A percentile compares a stretch with the other conserved stretches of the same genome.
Evolutionary conservation across 1,284 basidiomycete species (phyloP).

Genomic region (Ceratobasidium sp.): DNA sequence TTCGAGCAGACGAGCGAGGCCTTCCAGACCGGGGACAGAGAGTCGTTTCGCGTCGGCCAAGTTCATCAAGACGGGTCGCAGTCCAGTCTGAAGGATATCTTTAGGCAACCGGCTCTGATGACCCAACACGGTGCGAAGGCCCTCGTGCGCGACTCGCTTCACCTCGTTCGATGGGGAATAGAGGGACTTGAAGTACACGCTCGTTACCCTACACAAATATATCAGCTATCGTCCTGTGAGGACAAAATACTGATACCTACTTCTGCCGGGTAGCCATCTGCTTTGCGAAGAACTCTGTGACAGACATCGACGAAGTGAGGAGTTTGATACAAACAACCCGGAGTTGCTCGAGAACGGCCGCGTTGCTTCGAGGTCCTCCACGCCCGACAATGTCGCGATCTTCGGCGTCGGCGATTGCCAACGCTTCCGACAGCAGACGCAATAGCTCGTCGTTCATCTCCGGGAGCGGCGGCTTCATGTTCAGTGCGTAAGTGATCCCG

Average conservation of each 20-base stretch:
- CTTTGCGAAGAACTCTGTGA: conserved; percentile 91
- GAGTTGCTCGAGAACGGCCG: conserved; percentile 88
- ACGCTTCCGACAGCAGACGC: conserved; percentile 92
- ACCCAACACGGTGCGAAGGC: conserved; percentile 88
- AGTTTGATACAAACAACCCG: conserved; percentile 96
- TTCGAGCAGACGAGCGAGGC: conserved; percentile 94
- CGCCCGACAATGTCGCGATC: conserved; percentile 86
- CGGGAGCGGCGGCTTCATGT: conserved; percentile 85
- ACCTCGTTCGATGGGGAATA: conserved; percentile 95
- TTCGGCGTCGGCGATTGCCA: conserved; percentile 96
- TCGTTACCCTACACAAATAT: conserved; percentile 77
- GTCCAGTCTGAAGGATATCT: conserved; percentile 93
- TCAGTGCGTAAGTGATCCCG: conserved; percentile 93
- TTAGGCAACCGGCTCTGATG: conserved; percentile 95
- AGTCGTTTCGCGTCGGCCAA: conserved; percentile 96
- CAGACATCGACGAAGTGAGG: conserved; percentile 93
- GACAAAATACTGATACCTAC: conserved; percentile 61
- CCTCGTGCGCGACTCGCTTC: conserved; percentile 96
- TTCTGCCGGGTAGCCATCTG: conserved; percentile 87
- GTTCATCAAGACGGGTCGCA: conserved; percentile 98
- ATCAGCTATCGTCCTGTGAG: conserved; percentile 37
- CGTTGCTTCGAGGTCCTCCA: conserved; percentile 81
- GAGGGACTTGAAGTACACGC: conserved; percentile 98
- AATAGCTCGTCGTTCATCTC: conserved; percentile 94
- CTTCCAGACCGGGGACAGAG: conserved; percentile 95